phyloP scores from a whole-genome alignment of 805 yeast species.

The Scheffersomyces spartinae region DNA sequence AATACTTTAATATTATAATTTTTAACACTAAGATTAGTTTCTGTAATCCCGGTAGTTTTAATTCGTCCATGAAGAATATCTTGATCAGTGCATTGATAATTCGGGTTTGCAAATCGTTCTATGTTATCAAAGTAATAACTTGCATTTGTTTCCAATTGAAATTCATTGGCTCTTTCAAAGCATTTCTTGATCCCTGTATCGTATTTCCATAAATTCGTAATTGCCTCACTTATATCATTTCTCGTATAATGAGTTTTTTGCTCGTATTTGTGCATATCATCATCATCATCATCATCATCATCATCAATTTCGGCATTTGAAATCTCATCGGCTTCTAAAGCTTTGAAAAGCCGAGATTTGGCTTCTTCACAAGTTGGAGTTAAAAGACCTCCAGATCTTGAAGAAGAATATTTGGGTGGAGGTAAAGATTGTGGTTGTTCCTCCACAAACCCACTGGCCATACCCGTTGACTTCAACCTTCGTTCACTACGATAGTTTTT shows the following conservation, averaged over 20 bases:
- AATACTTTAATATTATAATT: constrained; percentile 60
- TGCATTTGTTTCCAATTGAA: constrained; percentile 79
- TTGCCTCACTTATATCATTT: constrained; percentile 59
- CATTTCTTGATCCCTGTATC: constrained; percentile 59
- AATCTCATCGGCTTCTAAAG: background rate
- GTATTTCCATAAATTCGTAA: constrained; percentile 52
- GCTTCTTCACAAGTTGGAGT: constrained; percentile 3
- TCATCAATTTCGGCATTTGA: constrained; percentile 5
- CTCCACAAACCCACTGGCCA: constrained; percentile 12
- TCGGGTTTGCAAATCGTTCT: constrained; percentile 47
- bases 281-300: constrained; percentile 6
- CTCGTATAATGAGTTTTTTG: too few relatives aligned
- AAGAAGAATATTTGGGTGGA: too few relatives aligned
- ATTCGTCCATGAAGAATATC: constrained; percentile 87
- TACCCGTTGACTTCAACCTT: constrained; percentile 43
- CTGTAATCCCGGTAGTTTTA: constrained; percentile 92
- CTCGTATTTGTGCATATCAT: too few relatives aligned
- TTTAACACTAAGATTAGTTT: constrained; percentile 61
- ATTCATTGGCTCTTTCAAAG: constrained; percentile 53
- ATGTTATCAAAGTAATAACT: constrained; percentile 70
- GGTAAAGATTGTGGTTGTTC: too few relatives aligned
- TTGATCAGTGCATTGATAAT: constrained; percentile 61
- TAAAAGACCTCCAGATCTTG: constrained; percentile 17
- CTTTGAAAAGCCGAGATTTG: background rate
- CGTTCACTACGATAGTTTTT: constrained; percentile 42